Conservation (phyloP, 2,329 filamentous ascomycete genomes). For the Fusarium sp. region DNA sequence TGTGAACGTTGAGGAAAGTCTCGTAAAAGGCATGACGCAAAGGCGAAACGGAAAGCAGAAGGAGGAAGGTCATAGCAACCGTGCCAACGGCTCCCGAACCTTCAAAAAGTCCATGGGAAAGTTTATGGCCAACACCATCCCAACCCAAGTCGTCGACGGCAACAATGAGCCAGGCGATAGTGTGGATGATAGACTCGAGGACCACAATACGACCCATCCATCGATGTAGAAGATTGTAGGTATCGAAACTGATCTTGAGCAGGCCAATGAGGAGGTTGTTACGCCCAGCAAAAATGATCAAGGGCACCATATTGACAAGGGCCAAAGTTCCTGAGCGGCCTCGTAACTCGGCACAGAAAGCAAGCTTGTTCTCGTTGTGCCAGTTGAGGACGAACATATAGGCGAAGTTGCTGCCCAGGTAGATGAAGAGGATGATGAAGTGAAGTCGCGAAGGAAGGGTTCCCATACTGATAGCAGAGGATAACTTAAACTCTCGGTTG, state of each 20-base stretch:
- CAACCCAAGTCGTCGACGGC: slow-evolving; percentile 71
- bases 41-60: slow-evolving; percentile 77
- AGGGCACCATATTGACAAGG: slow-evolving; percentile 88
- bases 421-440: slow-evolving; percentile 62
- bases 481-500: slow-evolving; percentile 71
- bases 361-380: slow-evolving; percentile 63
- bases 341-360: slow-evolving; percentile 81
- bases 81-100: slow-evolving; percentile 69
- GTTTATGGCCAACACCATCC: slow-evolving; percentile 61
- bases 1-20: slow-evolving; percentile 89
- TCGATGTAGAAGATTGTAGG: slow-evolving; percentile 79
- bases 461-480: slow-evolving; percentile 65
- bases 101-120: slow-evolving; percentile 70
- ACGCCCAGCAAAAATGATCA: slow-evolving; percentile 86
- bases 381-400: slow-evolving; percentile 72
- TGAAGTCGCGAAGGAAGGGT: slow-evolving; percentile 73
- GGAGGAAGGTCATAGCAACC: slow-evolving; percentile 69
- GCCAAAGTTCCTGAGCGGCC: slow-evolving; percentile 86
- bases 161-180: slow-evolving; percentile 76
- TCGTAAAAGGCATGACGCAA: slow-evolving; percentile 96
- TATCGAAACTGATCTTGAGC: slow-evolving; percentile 91
- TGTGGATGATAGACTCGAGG: slow-evolving; percentile 73
- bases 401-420: slow-evolving; percentile 66
- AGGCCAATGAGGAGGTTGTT: slow-evolving; percentile 91
- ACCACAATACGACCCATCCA: slow-evolving; percentile 82